A percentile compares a stretch with the other conserved stretches of the same genome.
phyloP scores from a whole-genome alignment of 805 yeast species.

The Suhomyces pyralidae region DNA sequence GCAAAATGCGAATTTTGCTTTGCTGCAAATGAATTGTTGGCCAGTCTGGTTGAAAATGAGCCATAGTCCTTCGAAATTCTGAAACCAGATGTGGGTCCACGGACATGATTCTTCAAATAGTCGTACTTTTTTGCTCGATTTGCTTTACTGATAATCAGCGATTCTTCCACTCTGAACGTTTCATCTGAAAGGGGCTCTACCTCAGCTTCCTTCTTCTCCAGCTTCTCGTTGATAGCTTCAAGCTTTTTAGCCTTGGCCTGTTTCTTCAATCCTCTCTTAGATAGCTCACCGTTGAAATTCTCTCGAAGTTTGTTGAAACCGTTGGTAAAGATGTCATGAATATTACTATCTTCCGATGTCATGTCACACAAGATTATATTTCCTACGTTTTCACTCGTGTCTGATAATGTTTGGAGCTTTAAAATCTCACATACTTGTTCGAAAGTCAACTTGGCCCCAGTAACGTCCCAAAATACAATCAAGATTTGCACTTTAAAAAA shows the following conservation, averaged over 20 bases:
- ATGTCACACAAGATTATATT: slow-evolving; percentile 31
- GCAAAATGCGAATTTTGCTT: background rate
- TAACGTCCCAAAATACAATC: slow-evolving; percentile 42
- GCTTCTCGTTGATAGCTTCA: slow-evolving; percentile 4
- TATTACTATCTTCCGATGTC: slow-evolving; percentile 23
- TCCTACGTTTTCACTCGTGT: slow-evolving; percentile 13
- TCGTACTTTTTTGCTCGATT: slow-evolving; percentile 26
- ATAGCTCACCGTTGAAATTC: slow-evolving; percentile 27
- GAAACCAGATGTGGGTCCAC: background rate
- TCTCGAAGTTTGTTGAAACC: slow-evolving; percentile 21
- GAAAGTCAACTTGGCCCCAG: slow-evolving; percentile 13
- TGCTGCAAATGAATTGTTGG: background rate
- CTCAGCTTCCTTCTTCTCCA: slow-evolving; percentile 3
- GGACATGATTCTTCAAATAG: slow-evolving; percentile 31
- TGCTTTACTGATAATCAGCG: slow-evolving; percentile 24
- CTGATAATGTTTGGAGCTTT: slow-evolving; percentile 8
- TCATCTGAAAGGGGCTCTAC: slow-evolving; percentile 1
- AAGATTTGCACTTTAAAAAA: slow-evolving; percentile 39
- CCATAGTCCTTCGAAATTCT: background rate
- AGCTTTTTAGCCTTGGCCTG: slow-evolving; percentile 12
- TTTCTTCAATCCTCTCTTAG: slow-evolving; percentile 27
- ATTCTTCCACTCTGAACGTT: slow-evolving; percentile 21
- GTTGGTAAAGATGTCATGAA: slow-evolving; percentile 21
- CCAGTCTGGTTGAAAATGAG: background rate
- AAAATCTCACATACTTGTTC: slow-evolving; percentile 17